Evolutionary conservation across 2,329 filamentous ascomycete species (phyloP).

Genomic region (Plenodomus tracheiphilus): DNA sequence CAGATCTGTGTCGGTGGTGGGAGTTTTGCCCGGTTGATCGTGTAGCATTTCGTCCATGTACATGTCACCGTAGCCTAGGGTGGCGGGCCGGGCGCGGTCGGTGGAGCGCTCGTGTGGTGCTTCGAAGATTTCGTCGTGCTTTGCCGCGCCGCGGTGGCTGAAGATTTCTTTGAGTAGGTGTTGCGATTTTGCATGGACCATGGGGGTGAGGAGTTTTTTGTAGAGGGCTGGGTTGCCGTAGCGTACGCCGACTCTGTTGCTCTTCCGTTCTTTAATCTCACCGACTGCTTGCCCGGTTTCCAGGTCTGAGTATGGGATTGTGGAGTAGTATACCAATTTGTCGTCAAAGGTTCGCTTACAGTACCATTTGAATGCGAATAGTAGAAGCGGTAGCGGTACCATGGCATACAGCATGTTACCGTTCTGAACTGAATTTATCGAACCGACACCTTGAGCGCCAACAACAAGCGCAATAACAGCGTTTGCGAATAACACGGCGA

Average conservation of each 20-base stretch:
- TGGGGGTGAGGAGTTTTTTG: constrained; percentile 64
- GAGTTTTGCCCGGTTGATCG: constrained; percentile 56
- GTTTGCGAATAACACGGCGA: constrained; percentile 77
- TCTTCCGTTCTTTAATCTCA: constrained; percentile 34
- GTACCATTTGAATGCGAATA: constrained; percentile 83
- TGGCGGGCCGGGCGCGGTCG: constrained; percentile 50
- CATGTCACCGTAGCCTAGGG: constrained; percentile 72
- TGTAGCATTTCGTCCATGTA: constrained; percentile 75
- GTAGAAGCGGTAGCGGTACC: constrained; percentile 74
- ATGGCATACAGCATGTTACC: constrained; percentile 67
- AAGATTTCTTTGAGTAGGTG: constrained; percentile 84
- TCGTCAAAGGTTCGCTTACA: constrained; percentile 76
- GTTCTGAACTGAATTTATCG: constrained; percentile 45
- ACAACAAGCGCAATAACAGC: constrained; percentile 76
- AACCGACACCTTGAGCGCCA: constrained; percentile 64
- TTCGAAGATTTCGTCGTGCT: constrained; percentile 33
- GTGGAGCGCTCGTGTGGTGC: constrained; percentile 28
- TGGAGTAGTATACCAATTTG: constrained; percentile 78
- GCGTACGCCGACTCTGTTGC: constrained; percentile 69
- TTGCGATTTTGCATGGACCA: constrained; percentile 90
- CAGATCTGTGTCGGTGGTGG: constrained; percentile 5
- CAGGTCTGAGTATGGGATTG: constrained; percentile 54
- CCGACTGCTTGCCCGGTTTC: constrained; percentile 51
- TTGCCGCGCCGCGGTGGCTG: constrained; percentile 71
- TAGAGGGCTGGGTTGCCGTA: constrained; percentile 93